Evolutionary conservation across 805 yeast genomes (phyloP).

Genomic region (Cyberlindnera euphorbiiphila): DNA sequence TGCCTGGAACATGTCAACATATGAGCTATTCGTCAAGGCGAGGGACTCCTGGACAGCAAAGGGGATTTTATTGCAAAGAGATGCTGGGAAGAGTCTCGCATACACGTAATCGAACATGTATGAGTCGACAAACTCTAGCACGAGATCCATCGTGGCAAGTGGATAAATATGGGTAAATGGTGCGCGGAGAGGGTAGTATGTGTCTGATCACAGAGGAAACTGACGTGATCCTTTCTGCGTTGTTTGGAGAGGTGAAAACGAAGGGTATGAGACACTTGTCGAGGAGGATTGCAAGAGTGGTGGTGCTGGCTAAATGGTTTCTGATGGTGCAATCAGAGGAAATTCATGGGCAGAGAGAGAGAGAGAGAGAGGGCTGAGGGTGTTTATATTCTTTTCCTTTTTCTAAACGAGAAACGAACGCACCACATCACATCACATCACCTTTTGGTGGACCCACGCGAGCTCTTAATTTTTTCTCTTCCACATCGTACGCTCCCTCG

Average conservation of each 20-base stretch:
- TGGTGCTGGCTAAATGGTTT: background rate
- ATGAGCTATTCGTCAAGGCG: slow-evolving; percentile 22
- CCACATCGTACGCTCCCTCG: slow-evolving; percentile 3
- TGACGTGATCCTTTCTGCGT: slow-evolving; percentile 2
- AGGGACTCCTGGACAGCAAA: slow-evolving; percentile 28
- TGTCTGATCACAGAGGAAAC: background rate
- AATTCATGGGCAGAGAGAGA: background rate
- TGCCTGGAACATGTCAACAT: slow-evolving; percentile 20
- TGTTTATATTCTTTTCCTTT: slow-evolving; percentile 7
- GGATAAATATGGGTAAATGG: background rate
- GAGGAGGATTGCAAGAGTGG: background rate
- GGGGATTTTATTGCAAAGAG: slow-evolving; percentile 38
- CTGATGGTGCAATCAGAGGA: background rate
- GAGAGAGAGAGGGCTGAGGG: slow-evolving; percentile 2
- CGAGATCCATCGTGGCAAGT: slow-evolving; percentile 70
- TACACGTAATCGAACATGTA: slow-evolving; percentile 71
- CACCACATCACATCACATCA: too few relatives aligned
- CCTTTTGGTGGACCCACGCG: too few relatives aligned
- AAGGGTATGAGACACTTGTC: background rate
- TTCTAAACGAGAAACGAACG: slow-evolving; percentile 2
- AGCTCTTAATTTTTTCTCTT: background rate
- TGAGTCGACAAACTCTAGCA: slow-evolving; percentile 75
- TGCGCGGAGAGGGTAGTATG: background rate
- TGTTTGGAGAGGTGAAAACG: too few relatives aligned
- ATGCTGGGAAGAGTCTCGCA: slow-evolving; percentile 62